Evolutionary conservation across 2,329 filamentous ascomycete genomes (phyloP).

Genomic region (Apiospora phragmitis): DNA sequence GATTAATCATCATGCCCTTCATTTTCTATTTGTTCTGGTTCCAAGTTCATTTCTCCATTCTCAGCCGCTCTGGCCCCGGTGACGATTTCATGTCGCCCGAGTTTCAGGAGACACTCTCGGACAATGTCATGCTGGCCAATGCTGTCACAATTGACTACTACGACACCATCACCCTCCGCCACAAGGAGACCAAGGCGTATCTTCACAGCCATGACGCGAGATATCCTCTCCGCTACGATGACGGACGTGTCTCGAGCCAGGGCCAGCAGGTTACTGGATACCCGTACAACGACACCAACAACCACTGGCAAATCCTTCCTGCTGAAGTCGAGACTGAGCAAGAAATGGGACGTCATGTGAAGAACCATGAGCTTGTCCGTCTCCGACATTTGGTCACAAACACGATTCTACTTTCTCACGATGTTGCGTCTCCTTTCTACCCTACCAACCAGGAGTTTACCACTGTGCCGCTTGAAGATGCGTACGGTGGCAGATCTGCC

Average conservation of each 20-base stretch:
- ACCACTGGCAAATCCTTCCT: constrained; percentile 93
- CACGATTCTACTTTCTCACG: constrained; percentile 85
- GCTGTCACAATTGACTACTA: constrained; percentile 87
- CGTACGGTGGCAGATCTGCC: constrained; percentile 71
- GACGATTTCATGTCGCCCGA: constrained; percentile 99
- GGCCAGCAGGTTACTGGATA: constrained; percentile 98
- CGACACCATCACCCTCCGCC: constrained; percentile 81
- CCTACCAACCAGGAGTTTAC: constrained; percentile 99
- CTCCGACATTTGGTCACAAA: constrained; percentile 86
- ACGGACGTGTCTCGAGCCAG: constrained; percentile 95
- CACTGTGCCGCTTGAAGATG: constrained; percentile 71
- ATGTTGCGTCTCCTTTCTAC: constrained; percentile 93
- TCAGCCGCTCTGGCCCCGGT: constrained; percentile 85
- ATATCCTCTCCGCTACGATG: constrained; percentile 94
- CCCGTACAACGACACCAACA: constrained; percentile 98
- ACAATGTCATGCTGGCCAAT: constrained; percentile 90
- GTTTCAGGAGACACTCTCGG: constrained; percentile 94
- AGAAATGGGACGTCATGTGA: constrained; percentile 64
- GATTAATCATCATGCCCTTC: constrained; percentile 88
- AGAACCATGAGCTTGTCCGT: constrained; percentile 82
- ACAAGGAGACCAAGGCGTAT: constrained; percentile 97
- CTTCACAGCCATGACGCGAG: constrained; percentile 88
- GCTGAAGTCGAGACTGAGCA: constrained; percentile 58
- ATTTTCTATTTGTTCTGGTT: constrained; percentile 99
- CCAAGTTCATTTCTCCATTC: constrained; percentile 95